Percentiles rank a stretch among this genome's conserved stretches.
phyloP scores from a whole-genome alignment of 495 filamentous ascomycete genomes.

The Xylaria sp. region DNA sequence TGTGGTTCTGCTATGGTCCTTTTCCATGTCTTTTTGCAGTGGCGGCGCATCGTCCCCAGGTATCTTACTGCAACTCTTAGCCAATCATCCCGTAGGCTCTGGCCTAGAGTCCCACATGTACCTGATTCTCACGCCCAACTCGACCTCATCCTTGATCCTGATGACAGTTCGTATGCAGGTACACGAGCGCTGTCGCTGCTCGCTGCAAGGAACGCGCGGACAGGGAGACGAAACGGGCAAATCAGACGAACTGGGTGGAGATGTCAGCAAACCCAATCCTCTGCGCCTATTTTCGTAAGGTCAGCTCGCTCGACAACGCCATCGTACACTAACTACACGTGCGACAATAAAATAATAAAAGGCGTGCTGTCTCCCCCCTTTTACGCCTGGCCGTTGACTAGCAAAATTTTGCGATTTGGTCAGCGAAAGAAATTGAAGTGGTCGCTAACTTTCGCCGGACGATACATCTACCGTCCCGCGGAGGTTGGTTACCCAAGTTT shows the following conservation, averaged over 20 bases:
- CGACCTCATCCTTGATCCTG: conserved; percentile 2
- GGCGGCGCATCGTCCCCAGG: conserved; percentile 10
- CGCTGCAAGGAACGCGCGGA: conserved; percentile 26
- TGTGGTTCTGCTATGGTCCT: conserved; percentile 3
- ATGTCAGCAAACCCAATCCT: conserved; percentile 17
- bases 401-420: background rate
- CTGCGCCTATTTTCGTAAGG: conserved; percentile 11
- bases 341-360: conserved; percentile 14
- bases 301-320: background rate
- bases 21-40: conserved; percentile 8
- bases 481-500: background rate
- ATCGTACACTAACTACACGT: background rate
- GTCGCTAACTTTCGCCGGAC: background rate
- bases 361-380: background rate
- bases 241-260: conserved; percentile 17
- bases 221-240: conserved; percentile 12
- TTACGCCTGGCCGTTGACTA: background rate
- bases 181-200: conserved; percentile 16
- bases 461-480: too few relatives aligned
- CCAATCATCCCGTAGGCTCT: conserved; percentile 8
- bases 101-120: background rate
- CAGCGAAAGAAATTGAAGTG: background rate
- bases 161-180: conserved; percentile 24
- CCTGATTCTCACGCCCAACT: conserved; percentile 7
- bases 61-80: background rate